Conservation (phyloP, 2,329 filamentous ascomycete species). For the Amylocarpus encephaloides region DNA sequence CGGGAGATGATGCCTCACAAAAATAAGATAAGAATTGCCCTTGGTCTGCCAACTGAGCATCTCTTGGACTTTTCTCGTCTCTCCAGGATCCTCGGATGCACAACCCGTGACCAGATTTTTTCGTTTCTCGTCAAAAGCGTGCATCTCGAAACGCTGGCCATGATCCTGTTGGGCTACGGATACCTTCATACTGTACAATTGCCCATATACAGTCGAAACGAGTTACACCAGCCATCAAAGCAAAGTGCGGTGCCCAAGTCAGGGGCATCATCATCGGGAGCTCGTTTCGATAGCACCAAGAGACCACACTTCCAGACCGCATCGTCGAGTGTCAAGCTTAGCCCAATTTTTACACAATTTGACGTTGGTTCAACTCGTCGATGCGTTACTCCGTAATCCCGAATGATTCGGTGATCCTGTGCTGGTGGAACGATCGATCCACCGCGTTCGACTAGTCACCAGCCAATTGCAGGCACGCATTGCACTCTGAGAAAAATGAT, state of each 20-base stretch:
- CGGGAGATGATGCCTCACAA: conserved; percentile 21
- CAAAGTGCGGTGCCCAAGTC: neutral
- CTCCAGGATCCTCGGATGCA: neutral
- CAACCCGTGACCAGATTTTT: neutral
- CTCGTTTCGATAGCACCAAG: conserved; percentile 10
- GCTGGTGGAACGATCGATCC: too few species aligned
- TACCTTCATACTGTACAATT: neutral
- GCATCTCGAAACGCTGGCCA: neutral
- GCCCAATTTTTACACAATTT: neutral
- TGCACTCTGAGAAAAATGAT: neutral
- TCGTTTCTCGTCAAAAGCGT: neutral
- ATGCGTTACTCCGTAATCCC: too few species aligned
- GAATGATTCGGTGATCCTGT: too few species aligned
- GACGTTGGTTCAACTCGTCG: neutral
- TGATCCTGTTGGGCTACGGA: neutral
- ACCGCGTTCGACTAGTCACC: neutral
- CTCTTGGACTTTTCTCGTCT: neutral
- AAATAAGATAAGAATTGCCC: conserved; percentile 13
- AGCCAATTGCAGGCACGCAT: neutral
- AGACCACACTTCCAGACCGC: conserved; percentile 2
- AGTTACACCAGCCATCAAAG: neutral
- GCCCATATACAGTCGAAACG: too few species aligned
- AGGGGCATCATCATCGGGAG: neutral
- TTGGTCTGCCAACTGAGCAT: neutral
- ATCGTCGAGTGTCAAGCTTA: neutral